Evolutionary conservation across 2,329 filamentous ascomycete species (phyloP).

Genomic region (Colletotrichum endophyticum): DNA sequence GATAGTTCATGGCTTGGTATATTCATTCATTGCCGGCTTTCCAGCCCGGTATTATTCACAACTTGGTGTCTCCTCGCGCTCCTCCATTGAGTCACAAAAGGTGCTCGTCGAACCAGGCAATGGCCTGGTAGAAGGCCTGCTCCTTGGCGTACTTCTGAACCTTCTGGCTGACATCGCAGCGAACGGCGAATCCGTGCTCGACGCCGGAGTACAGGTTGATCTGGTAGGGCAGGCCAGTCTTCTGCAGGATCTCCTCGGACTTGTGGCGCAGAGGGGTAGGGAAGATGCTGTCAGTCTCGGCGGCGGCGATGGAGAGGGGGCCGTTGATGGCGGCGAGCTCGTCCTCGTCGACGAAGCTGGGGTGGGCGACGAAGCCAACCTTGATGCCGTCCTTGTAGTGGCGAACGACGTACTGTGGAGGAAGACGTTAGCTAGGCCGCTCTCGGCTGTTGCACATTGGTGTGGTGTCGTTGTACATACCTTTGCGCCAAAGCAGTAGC

Average conservation of each 20-base stretch:
- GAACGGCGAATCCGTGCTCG: slow-evolving; percentile 76
- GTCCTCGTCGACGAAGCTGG: slow-evolving; percentile 72
- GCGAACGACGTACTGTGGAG: slow-evolving; percentile 68
- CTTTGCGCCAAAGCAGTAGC: slow-evolving; percentile 81
- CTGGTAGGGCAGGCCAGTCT: slow-evolving; percentile 69
- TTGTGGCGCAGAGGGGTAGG: slow-evolving; percentile 66
- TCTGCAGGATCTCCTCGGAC: slow-evolving; percentile 66
- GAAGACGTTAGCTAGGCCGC: not conserved
- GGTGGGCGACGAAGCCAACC: slow-evolving; percentile 77
- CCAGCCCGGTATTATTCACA: not conserved
- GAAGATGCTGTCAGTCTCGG: slow-evolving; percentile 71
- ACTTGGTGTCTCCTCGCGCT: not conserved
- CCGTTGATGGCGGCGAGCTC: slow-evolving; percentile 71
- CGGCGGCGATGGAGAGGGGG: slow-evolving; percentile 70
- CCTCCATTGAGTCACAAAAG: slow-evolving; percentile 37
- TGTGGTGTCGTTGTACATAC: slow-evolving; percentile 35
- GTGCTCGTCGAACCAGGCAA: slow-evolving; percentile 76
- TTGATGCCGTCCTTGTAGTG: slow-evolving; percentile 69
- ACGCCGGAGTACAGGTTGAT: slow-evolving; percentile 77
- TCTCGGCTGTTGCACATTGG: not conserved
- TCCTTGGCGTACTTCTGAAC: slow-evolving; percentile 75
- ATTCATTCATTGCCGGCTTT: not conserved
- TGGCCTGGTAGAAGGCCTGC: slow-evolving; percentile 79
- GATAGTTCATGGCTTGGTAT: not conserved
- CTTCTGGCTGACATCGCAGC: slow-evolving; percentile 65